These are phyloP conservation scores for Rhynchospora pubera DNA, from an alignment of 176 grass and related monocot genomes.

Conservation along the genomic window DNA sequence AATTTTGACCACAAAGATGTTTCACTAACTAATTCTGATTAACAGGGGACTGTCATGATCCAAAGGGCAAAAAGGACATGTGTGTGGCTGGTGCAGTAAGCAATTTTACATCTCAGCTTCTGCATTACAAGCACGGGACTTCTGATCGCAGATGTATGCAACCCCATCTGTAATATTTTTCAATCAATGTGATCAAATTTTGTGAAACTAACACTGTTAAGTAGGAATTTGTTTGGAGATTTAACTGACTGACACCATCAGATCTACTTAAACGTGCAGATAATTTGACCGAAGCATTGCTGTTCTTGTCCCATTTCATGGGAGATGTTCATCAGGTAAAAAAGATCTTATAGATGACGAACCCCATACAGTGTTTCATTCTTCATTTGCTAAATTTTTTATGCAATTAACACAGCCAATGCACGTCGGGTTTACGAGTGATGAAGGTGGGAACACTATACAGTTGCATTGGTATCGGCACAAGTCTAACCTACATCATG, in stretches of 20 bases:
- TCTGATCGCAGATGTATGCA: constrained; percentile 62
- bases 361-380: background rate
- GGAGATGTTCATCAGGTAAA: constrained; percentile 82
- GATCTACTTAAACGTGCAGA: constrained; percentile 29
- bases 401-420: constrained; percentile 50
- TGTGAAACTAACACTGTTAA: background rate
- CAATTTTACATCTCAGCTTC: constrained; percentile 75
- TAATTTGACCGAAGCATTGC: constrained; percentile 72
- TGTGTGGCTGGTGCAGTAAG: constrained; percentile 73
- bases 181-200: background rate
- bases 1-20: background rate
- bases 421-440: constrained; percentile 82
- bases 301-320: constrained; percentile 92
- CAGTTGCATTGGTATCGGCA: constrained; percentile 64
- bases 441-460: constrained; percentile 69
- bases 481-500: constrained; percentile 79
- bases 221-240: background rate
- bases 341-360: background rate
- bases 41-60: constrained; percentile 69
- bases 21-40: background rate
- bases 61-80: constrained; percentile 46
- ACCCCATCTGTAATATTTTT: background rate
- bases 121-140: constrained; percentile 69
- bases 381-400: background rate
- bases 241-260: background rate